phyloP scores from a whole-genome alignment of 257 asterid species.

The Solanum arcanum region DNA sequence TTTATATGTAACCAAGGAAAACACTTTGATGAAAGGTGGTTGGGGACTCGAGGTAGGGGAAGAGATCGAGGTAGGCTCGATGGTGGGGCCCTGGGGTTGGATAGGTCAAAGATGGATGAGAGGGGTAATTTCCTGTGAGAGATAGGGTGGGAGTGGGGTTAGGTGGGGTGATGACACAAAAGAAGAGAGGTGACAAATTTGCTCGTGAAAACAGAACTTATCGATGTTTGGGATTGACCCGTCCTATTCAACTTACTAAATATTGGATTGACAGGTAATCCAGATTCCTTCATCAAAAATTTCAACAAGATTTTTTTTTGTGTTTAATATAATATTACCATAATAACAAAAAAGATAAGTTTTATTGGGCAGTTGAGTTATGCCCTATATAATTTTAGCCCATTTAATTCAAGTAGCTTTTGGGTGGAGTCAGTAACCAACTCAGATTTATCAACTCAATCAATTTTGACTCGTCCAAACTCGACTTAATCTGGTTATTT shows the following conservation, averaged over 20 bases:
- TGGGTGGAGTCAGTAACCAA: background rate
- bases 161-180: background rate
- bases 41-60: background rate
- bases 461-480: background rate
- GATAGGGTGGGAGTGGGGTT: background rate
- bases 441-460: background rate
- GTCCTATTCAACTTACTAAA: background rate
- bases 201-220: background rate
- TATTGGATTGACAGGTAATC: background rate
- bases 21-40: background rate
- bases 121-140: background rate
- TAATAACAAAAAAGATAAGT: background rate
- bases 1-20: background rate
- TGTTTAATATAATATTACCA: no score
- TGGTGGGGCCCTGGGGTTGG: background rate
- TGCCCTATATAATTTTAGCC: background rate
- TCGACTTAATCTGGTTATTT: no score
- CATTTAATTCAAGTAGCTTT: background rate
- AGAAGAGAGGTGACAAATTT: background rate
- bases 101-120: background rate
- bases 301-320: no score
- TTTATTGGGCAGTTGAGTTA: background rate
- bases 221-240: background rate
- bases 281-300: background rate
- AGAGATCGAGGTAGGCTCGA: background rate